Base-by-base conservation (phyloP, 2,329 filamentous ascomycete species). In the Microascus cirrosus region DNA sequence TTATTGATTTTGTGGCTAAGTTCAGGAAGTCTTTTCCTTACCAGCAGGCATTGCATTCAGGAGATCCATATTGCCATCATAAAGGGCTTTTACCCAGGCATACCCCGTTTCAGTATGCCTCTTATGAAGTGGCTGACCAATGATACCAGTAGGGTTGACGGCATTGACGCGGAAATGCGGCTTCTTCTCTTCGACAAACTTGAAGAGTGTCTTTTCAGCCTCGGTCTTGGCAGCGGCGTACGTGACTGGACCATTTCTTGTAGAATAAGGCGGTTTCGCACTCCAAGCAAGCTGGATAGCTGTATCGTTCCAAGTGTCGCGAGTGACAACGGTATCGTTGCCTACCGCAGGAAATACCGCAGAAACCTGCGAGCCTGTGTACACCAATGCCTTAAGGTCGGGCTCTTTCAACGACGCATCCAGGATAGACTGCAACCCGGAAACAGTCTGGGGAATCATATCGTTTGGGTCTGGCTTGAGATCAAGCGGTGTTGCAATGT, bases 401-500 rank as follows among this genome's bases (percentile, higher is more conserved):
- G 73, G 65, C 13, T 74, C 69, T 39, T 70, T 71, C 1, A 68
- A 64, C 0, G 74, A 73, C 1, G 76, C 70, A 1, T 69, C 65
- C 1, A 79, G 67, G 3, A 74, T 68, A 42, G 72, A 71, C 4
- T 68, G 62, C 0, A 68, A 67, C 6, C 71, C 71, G 0, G 63
- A 60, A 6, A 75, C 64, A 0, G 69, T 72, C 0, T 67, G 66
- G 0, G 71, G 68, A 20, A 81, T 74, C 10, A 77, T 72, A 0
- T 68, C 62, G 13, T 76, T 66, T 1, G 76, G 73, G 18, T 78
- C 66, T 0, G 70, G 63, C 3, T 66, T 66, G 53, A 74, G 73
- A 0, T 65, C 67, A 1, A 75, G 60, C 20, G 73, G 68, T 18
- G 72, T 70, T 0, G 78, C 77, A 11, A 76, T 67, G 60, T 80